Evolutionary conservation across 2,329 filamentous ascomycete genomes (phyloP), one percentile per base, ranked within the genome.

Genomic region (Zymoseptoria ardabiliae): DNA sequence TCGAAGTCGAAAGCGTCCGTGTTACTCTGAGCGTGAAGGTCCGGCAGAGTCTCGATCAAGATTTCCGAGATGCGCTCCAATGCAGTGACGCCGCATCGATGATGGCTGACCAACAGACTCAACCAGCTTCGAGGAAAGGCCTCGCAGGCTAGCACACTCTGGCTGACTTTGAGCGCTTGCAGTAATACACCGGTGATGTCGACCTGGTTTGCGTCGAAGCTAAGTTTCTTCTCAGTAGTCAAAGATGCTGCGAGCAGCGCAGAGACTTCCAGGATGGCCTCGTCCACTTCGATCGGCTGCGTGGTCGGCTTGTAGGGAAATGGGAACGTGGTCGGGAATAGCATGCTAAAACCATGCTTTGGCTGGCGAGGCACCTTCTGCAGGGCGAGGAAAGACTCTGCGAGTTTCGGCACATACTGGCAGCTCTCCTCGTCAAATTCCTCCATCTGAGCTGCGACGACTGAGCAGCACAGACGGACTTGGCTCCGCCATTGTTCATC

Each of bases 401-500:
- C 86, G 53, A 97, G 87, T 72, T 93, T 95, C 0, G 91, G 90
- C 65, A 97, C 87, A 71, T 96, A 95, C 62, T 92, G 89, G 20
- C 91, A 90, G 53, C 94, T 88, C 69, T 94, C 88, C 45, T 90
- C 82, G 8, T 88, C 87, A 8, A 96, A 82, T 65, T 90, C 83
- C 49, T 89, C 84, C 58, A 92, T 71, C 71, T 97, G 90, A 62
- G 89, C 91, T 8, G 93, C 90, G 41, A 99, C 81, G 35, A 99
- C 89, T 0, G 93, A 95, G 75, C 91, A 96, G 74, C 93, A 96
- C 17, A 99, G 79, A 17, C 94, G 88, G 19, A 97, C 89, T 75
- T 97, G 94, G 21, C 96, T 91, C 64, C 88, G 88, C 85, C 91
- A 97, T 69, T 96, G 90, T 41, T 92, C 87, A 2, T 85, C 91